Evolutionary conservation across 768 basidiomycete species (phyloP), one percentile per base, ranked within the genome.

Genomic region (Clitopilus passeckerianus): DNA sequence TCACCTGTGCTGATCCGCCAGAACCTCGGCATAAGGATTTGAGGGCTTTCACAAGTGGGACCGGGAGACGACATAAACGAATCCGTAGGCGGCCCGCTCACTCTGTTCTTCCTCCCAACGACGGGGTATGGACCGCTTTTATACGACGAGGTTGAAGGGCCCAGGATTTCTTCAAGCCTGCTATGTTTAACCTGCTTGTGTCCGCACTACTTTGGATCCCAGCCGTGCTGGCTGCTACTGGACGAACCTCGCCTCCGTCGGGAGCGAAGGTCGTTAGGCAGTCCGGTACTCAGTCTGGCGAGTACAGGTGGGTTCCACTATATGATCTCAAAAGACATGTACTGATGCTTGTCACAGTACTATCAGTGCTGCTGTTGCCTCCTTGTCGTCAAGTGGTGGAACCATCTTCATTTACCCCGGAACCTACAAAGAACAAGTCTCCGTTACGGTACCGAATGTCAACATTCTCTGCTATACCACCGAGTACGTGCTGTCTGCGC

Each of bases 371-470:
- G 80, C 79, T 1, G 64, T 80, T 12, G 68, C 67, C 34, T 68
- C 75, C 0, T 64, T 81, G 12, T 76, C 77, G 60, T 72, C 65
- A 37, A 72, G 72, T 15, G 56, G 65, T 5, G 65, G 66, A 2
- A 67, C 71, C 8, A 75, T 81, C 52, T 81, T 81, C 64, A 75
- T 80, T 14, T 81, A 69, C 60, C 77, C 79, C 7, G 60, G 80
- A 1, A 77, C 76, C 0, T 80, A 81, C 61, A 66, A 57, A 20
- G 79, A 75, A 53, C 77, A 77, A 63, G 72, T 80, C 12, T 65
- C 70, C 59, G 78, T 80, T 33, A 72, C 73, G 1, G 75, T 77
- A 23, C 44, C 37, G 14, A 41, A 41, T 41, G 37, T 41, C 5
- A 41, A 41, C 5, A 41, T 41, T 41, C 37, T 41, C 70, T 6